phyloP scores from a whole-genome alignment of 257 asterid genomes.

The Anisodus tanguticus region DNA sequence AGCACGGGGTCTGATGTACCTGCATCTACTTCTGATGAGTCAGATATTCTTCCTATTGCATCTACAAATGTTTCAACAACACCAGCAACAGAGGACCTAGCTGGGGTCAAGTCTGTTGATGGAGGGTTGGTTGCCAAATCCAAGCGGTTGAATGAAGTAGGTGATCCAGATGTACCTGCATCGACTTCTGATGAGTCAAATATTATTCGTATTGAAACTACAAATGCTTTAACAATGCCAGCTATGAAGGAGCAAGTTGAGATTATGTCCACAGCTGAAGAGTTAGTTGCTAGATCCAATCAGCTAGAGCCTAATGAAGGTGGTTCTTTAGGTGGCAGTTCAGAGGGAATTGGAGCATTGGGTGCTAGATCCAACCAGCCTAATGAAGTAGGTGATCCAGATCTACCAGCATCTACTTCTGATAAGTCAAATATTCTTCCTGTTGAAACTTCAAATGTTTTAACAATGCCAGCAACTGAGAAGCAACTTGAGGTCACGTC shows the following conservation, averaged over 20 bases:
- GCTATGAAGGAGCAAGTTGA: constrained; percentile 30
- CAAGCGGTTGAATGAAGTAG: constrained; percentile 37
- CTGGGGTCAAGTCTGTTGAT: constrained; percentile 4
- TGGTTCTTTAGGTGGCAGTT: neutral
- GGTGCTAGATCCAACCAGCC: constrained; percentile 36
- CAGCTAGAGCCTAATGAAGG: constrained; percentile 37
- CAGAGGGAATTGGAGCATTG: constrained; percentile 24
- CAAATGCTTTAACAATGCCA: constrained; percentile 15
- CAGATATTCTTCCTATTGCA: constrained; percentile 32
- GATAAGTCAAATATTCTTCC: neutral
- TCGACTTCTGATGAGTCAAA: constrained; percentile 17
- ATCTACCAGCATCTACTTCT: neutral
- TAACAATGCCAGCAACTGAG: constrained; percentile 18
- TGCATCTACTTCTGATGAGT: constrained; percentile 26
- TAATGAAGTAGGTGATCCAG: constrained; percentile 30
- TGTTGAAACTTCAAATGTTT: constrained; percentile 22
- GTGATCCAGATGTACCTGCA: neutral
- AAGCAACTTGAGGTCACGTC: constrained; percentile 10
- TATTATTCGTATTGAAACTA: constrained; percentile 4
- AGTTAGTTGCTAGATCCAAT: constrained; percentile 29
- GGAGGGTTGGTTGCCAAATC: constrained; percentile 16
- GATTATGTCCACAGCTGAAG: constrained; percentile 3
- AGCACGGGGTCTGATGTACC: constrained; percentile 25
- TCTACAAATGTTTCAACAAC: constrained; percentile 33
- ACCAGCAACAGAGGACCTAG: constrained; percentile 33